A percentile compares a stretch with the other conserved stretches of the same genome.
Evolutionary conservation across 2,329 filamentous ascomycete species (phyloP).

Genomic region (Penicillium nordicum): DNA sequence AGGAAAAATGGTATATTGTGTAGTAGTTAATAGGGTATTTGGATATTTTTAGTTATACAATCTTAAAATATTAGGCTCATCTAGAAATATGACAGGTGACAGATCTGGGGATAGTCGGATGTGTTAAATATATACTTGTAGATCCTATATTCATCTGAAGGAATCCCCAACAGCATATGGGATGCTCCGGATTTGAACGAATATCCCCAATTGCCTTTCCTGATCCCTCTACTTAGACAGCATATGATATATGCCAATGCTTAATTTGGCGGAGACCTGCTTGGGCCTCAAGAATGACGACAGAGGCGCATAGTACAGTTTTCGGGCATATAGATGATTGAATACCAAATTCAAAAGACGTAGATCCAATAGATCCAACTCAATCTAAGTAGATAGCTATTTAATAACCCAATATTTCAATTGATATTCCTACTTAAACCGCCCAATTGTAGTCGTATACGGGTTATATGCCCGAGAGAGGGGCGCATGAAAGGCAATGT

Average conservation of each 20-base stretch:
- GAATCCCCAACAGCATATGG: not conserved
- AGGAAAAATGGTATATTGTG: not conserved
- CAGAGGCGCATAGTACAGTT: constrained; percentile 6
- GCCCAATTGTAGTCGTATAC: not conserved
- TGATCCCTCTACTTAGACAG: too few species aligned
- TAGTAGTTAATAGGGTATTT: too few species aligned
- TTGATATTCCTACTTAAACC: not conserved
- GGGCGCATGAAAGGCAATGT: constrained; percentile 13
- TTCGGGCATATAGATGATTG: not conserved
- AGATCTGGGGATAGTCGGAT: not conserved
- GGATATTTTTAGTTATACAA: not conserved
- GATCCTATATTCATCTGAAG: not conserved
- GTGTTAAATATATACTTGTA: not conserved
- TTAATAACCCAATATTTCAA: not conserved
- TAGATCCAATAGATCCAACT: not conserved
- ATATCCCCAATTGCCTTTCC: not conserved
- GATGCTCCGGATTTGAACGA: not conserved
- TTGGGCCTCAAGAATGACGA: constrained; percentile 9
- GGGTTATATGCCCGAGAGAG: constrained; percentile 2
- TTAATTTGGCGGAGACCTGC: not conserved
- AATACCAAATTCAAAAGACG: not conserved
- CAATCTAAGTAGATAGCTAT: not conserved
- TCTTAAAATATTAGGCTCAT: not conserved
- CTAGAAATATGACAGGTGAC: not conserved
- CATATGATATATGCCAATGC: not conserved